phyloP scores from a whole-genome alignment of 1,284 basidiomycete genomes.

The Phylloboletellus chloephorus region DNA sequence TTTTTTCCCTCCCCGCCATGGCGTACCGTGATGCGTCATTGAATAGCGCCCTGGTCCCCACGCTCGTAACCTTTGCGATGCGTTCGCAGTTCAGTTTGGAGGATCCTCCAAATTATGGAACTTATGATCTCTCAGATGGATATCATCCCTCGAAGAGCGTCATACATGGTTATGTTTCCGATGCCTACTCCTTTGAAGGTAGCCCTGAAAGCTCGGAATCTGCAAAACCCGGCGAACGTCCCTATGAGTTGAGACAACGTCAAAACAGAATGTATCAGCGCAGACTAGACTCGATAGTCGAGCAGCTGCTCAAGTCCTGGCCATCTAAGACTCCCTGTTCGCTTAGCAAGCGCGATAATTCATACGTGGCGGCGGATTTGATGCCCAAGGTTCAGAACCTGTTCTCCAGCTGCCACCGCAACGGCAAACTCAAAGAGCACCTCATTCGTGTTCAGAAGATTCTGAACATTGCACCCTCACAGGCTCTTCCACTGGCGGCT shows the following conservation, averaged over 20 bases:
- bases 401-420: slow-evolving; percentile 17
- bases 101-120: slow-evolving; percentile 12
- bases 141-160: slow-evolving; percentile 2
- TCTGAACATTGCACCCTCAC: not conserved
- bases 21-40: slow-evolving; percentile 27
- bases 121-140: slow-evolving; percentile 16
- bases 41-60: slow-evolving; percentile 17
- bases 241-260: slow-evolving; percentile 2
- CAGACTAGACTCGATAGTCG: slow-evolving; percentile 1
- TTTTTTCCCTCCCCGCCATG: slow-evolving; percentile 33
- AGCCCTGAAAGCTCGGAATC: slow-evolving; percentile 15
- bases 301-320: slow-evolving; percentile 13
- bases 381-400: not conserved
- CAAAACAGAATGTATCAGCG: slow-evolving; percentile 8
- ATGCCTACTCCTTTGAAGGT: slow-evolving; percentile 7
- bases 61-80: slow-evolving; percentile 31
- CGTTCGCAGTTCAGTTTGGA: slow-evolving; percentile 12
- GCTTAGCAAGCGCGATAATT: slow-evolving; percentile 3
- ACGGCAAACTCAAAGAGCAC: slow-evolving; percentile 15
- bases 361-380: slow-evolving; percentile 12
- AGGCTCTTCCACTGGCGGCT: not conserved
- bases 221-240: slow-evolving; percentile 8
- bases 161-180: slow-evolving; percentile 9
- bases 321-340: slow-evolving; percentile 14
- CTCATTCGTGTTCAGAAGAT: slow-evolving; percentile 16